Evolutionary conservation across 371 early-diverging fungal species (phyloP), one percentile per base, ranked within the genome.

Genomic region (Entomophthora muscae): DNA sequence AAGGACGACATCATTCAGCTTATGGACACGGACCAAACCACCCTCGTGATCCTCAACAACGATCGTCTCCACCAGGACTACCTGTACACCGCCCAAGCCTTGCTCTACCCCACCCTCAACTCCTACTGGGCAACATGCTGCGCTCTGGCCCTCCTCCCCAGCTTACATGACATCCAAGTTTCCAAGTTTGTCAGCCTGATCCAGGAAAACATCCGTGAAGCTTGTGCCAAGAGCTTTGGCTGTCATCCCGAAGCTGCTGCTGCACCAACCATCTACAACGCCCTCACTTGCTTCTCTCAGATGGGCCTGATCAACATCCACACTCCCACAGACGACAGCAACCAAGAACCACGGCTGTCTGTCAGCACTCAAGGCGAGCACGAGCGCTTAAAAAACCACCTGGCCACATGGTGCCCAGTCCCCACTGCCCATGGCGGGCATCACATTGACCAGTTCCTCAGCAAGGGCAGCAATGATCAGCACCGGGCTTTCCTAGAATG

Each of bases 211-310:
- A 26, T 57, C 17, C 29, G 26, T 2, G 26, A 57, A 7, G 13
- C 29, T 21, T 57, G 26, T 26, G 31, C 26, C 17, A 29, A 29
- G 29, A 31, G 31, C 13, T 26, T 57, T 1, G 31, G 58, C 29
- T 31, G 58, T 26, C 26, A 57, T 26, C 58, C 58, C 58, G 58
- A 57, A 57, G 27, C 58, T 26, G 29, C 26, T 26, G 58, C 26
- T 26, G 10, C 26, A 27, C 26, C 58, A 3, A 57, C 58, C 29
- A 24, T 57, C 12, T 29, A 13, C 27, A 13, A 21, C 12, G 58
- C 31, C 13, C 17, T 57, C 58, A 29, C 58, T 26, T 17, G 26
- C 29, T 26, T 57, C 26, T 29, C 58, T 21, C 58, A 57, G 2
- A 27, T 57, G 2, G 58, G 58, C 26, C 31, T 57, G 3, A 7